Evolutionary conservation across 768 basidiomycete genomes (phyloP).

Genomic region (Saitozyma podzolica): DNA sequence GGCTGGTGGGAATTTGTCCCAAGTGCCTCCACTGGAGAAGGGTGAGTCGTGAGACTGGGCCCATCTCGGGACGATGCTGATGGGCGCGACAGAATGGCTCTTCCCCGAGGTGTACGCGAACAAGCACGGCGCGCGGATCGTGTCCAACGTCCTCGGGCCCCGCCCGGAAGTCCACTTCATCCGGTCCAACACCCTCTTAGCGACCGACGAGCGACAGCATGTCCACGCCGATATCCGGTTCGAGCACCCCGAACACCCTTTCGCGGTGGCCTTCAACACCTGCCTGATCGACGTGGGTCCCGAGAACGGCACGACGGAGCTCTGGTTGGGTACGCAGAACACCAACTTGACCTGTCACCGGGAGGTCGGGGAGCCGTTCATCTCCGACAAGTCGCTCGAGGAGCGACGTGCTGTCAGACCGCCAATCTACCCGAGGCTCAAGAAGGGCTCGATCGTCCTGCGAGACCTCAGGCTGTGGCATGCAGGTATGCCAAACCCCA

Average conservation of each 20-base stretch:
- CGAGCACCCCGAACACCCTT: conserved; percentile 13
- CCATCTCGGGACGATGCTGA: neutral
- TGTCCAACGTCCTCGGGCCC: conserved; percentile 13
- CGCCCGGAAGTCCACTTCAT: conserved; percentile 13
- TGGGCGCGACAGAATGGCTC: conserved; percentile 11
- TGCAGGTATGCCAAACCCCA: conserved; percentile 15
- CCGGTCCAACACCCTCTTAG: conserved; percentile 12
- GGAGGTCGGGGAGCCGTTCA: conserved; percentile 9
- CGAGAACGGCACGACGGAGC: conserved; percentile 15
- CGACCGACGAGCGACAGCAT: conserved; percentile 6
- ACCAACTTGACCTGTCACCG: neutral
- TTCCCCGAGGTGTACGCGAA: conserved; percentile 17
- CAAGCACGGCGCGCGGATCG: conserved; percentile 3
- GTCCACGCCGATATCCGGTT: conserved; percentile 20
- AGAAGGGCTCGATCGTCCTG: conserved; percentile 13
- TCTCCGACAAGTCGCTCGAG: conserved; percentile 7
- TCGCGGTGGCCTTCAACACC: conserved; percentile 10
- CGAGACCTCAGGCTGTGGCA: conserved; percentile 15
- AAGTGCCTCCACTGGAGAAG: conserved; percentile 14
- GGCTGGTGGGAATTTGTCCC: conserved; percentile 16
- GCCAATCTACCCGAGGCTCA: conserved; percentile 14
- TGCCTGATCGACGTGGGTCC: conserved; percentile 8
- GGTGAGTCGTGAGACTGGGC: conserved; percentile 4
- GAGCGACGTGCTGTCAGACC: conserved; percentile 10
- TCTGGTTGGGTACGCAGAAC: conserved; percentile 18